These are phyloP conservation scores for Rhizopus sp. DNA, from an alignment of 371 early-diverging fungal genomes.

Conservation along the genomic window DNA sequence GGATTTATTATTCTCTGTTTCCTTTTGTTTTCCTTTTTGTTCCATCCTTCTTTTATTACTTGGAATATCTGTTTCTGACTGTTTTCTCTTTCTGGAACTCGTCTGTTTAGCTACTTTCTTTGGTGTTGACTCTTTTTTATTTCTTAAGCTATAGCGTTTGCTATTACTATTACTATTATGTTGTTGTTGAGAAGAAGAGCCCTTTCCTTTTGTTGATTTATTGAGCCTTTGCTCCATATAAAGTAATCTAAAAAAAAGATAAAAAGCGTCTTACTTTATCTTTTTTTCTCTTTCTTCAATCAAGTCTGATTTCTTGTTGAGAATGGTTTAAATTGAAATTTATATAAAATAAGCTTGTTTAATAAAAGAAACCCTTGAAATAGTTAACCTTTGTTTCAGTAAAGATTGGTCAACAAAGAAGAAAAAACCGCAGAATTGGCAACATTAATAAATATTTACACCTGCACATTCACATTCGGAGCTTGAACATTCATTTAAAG, in stretches of 20 bases:
- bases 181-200: constrained; percentile 9
- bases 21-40: constrained; percentile 16
- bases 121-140: constrained; percentile 15
- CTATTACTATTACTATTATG: not conserved
- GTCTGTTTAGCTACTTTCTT: constrained; percentile 1
- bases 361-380: no score
- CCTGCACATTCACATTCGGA: no score
- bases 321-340: no score
- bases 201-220: constrained; percentile 15
- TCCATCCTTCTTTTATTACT: constrained; percentile 14
- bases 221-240: constrained; percentile 28
- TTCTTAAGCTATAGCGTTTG: constrained; percentile 14
- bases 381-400: no score
- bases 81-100: constrained; percentile 16
- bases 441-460: no score
- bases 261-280: constrained; percentile 3
- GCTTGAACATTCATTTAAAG: no score
- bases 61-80: constrained; percentile 4
- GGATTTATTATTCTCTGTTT: constrained; percentile 3
- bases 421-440: no score
- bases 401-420: no score
- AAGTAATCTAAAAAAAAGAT: constrained; percentile 2
- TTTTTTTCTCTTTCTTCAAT: not conserved
- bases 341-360: no score
- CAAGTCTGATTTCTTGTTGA: no score